Percentiles rank a stretch among this genome's conserved stretches.
Evolutionary conservation across 306 rosid genomes (phyloP).

Genomic region (Abrus pulchellus): DNA sequence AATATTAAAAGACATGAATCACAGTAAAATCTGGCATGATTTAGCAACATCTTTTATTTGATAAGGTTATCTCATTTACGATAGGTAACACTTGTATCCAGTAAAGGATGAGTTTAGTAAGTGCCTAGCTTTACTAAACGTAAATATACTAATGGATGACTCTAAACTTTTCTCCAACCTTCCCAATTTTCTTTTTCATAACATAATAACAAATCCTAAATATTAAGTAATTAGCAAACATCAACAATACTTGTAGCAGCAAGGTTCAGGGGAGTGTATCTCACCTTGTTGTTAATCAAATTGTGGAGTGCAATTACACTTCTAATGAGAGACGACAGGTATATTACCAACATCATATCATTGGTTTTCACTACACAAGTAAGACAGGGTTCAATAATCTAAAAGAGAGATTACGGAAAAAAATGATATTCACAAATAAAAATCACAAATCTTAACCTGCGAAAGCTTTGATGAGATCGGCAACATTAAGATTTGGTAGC

Average conservation of each 20-base stretch:
- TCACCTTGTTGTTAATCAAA: conserved; percentile 68
- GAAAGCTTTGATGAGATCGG: conserved; percentile 63
- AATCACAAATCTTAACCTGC: conserved; percentile 50
- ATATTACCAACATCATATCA: conserved; percentile 69
- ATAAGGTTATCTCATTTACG: conserved; percentile 18
- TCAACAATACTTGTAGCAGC: background rate
- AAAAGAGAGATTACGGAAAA: conserved; percentile 15
- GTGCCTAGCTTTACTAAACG: background rate
- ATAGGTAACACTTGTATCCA: conserved; percentile 4
- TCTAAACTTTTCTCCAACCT: background rate
- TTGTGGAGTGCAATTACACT: conserved; percentile 68
- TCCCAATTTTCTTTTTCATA: background rate
- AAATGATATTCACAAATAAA: conserved; percentile 9
- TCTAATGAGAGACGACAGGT: conserved; percentile 64
- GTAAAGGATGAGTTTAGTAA: background rate
- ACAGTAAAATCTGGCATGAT: background rate
- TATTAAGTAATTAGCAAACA: conserved; percentile 24
- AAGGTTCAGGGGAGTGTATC: conserved; percentile 35
- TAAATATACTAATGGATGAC: background rate
- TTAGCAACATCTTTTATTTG: conserved; percentile 8
- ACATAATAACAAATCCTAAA: background rate
- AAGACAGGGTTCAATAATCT: conserved; percentile 35
- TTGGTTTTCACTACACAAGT: conserved; percentile 62
- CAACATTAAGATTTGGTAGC: conserved; percentile 64
- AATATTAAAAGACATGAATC: conserved; percentile 39